These are phyloP conservation scores for Arthrobotrys entomopaga DNA, from an alignment of 2,329 filamentous ascomycete species.

Conservation along the genomic window DNA sequence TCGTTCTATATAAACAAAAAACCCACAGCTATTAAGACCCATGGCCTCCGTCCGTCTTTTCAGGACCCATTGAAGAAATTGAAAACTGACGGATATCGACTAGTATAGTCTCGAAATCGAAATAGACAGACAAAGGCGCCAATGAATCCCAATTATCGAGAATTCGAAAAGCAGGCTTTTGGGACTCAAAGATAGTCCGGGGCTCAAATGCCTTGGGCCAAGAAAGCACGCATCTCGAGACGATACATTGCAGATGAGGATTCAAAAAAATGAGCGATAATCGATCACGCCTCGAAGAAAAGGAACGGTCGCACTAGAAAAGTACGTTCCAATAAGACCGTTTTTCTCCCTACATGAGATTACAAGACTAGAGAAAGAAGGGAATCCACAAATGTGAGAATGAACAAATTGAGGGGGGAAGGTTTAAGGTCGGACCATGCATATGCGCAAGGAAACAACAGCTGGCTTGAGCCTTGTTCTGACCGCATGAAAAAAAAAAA, in stretches of 20 bases:
- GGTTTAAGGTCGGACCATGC: constrained; percentile 20
- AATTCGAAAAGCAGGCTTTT: constrained; percentile 6
- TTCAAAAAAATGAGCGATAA: not conserved
- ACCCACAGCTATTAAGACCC: not conserved
- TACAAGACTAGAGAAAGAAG: not conserved
- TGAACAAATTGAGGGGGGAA: constrained; percentile 1
- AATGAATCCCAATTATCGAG: not conserved
- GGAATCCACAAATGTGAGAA: constrained; percentile 21
- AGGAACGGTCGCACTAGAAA: not conserved
- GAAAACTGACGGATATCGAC: constrained; percentile 34
- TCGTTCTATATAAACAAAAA: constrained; percentile 31
- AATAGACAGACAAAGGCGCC: constrained; percentile 1
- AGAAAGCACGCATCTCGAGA: not conserved
- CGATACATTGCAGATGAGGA: not conserved
- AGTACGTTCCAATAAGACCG: no score
- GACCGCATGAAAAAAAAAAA: constrained; percentile 44
- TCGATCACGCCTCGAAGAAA: not conserved
- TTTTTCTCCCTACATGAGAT: no score
- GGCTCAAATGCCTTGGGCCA: not conserved
- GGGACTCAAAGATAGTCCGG: no score
- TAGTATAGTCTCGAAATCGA: constrained; percentile 13
- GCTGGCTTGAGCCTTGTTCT: constrained; percentile 35
- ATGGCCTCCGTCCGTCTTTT: not conserved
- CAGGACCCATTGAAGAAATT: not conserved
- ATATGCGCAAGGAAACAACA: constrained; percentile 15